Evolutionary conservation across 257 asterid genomes (phyloP), one percentile per base, ranked within the genome.

Genomic region (Scutellaria galericulata): DNA sequence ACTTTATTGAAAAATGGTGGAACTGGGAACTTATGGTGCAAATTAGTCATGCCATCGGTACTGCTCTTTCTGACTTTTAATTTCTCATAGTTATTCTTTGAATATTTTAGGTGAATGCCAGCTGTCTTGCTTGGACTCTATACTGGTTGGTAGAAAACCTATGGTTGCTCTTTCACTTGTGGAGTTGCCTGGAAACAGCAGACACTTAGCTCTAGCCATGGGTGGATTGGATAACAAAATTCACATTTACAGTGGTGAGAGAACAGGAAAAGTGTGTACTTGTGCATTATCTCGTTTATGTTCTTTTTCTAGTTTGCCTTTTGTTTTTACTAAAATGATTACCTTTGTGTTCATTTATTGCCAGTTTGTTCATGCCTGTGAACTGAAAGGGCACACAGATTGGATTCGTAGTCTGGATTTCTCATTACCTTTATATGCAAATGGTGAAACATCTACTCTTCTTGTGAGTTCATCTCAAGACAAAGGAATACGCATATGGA

Each of bases 401-500:
- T 94, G 99, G 99, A 91, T 94, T 62, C 89, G 98, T 35, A 87
- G 96, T 79, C 87, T 94, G 67, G 98, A 94, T 86, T 90, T 94
- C 86, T 91, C 97, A 5, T 77, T 94, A 40, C 97, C 99, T 52
- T 11, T 87, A 60, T 45, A 73, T 70, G 72, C 78, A 42, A 84
- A 75, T 65, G 89, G 81, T 55, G 93, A 87, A 81, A 77, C 78
- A 51, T 55, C 80, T 40, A 84, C 79, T 75, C 82, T 88, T 54
- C 90, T 94, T 20, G 99, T 87, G 74, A 91, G 97, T 79, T 89
- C 98, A 68, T 91, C 99, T 70, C 99, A 94, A 87, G 99, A 94
- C 87, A 94, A 91, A 81, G 96, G 98, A 76, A 94, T 94, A 72
- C 97, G 97, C 60, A 86, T 94, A 74, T 94, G 99, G 99, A 94